Base-by-base conservation (phyloP, 305 asterid species). In the Andrographis paniculata region DNA sequence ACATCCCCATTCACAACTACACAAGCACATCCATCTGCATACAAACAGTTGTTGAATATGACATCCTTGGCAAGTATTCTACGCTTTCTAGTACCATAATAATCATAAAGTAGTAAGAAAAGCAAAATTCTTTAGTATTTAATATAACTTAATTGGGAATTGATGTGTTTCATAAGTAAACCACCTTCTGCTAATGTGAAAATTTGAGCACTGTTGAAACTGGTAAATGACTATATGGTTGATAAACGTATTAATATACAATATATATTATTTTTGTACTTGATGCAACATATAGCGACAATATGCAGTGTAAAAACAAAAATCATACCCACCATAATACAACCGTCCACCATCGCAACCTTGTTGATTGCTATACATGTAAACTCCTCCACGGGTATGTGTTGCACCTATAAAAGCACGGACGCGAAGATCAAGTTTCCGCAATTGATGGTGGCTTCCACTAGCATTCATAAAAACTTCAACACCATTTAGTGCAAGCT, bases 331-430 rank as follows among this genome's bases (percentile, higher is more conserved):
- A 24, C 30, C 8, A 24, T 24, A 91, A 75, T 91, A 91, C 56
- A 91, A 95, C 56, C 95, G 99, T 47, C 94, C 76, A 20, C 99
- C 99, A 62, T 91, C 99, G 56, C 96, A 91, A 65, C 99, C 96
- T 68, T 91, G 95, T 28, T 78, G 99, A 75, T 83, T 91, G 62
- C 94, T 80, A 55, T 91, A 91, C 95, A 91, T 72, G 70, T 87
- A 83, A 56, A 91, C 95, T 59, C 95, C 99, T 60, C 99, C 99
- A 61, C 95, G 95, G 45, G 93, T 78, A 76, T 83, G 83, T 36
- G 96, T 91, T 45, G 99, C 96, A 58, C 94, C 87, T 52, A 87
- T 79, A 66, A 87, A 73, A 53, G 99, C 84, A 73, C 93, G 95
- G 48, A 87, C 78, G 53, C 95, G 89, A 55, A 91, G 47, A 73